Base-by-base conservation (phyloP, 208 protist genomes). In the Leishmania lainsoni region DNA sequence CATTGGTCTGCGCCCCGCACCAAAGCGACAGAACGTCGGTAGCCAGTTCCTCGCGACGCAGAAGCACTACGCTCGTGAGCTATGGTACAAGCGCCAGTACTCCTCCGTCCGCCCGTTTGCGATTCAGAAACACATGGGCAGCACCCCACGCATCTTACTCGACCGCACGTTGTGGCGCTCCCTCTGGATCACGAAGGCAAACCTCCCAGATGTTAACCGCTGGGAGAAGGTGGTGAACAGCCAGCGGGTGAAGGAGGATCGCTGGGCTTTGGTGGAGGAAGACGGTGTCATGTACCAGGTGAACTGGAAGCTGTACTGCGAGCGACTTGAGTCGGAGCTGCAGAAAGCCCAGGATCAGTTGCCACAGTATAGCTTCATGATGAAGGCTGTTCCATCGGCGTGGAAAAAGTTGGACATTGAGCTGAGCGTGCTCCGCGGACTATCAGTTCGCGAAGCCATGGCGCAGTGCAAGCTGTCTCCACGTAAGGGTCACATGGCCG, bases 391-490 rank as follows among this genome's bases (percentile, higher is more conserved):
- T 12, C 95, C 95, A 17, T 93, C 92, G n/a, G 81, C 85, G 20
- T 98, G 95, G 95, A 97, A 97, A 86, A 98, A 98, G 81, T 76
- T 98, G 68, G 95, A 98, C 77, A 95, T 98, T 80, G 91, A 96
- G 72, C 86, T 97, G 69, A 94, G 90, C 78, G 89, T 95, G 35
- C 75, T 97, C 35, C 95, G 95, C 48, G 93, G 93, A n/a, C 85
- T 98, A 8, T 98, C 95, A 2, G 84, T 98, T 65, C 88, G 95
- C 9, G 95, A 98, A 83, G 95, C 93, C 3, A 95, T 96, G 90
- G 93, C 92, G 17, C 95, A 98, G 86, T 97, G 93, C 82, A 98
- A 98, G 86, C 84, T 98, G 10, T 95, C 91, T 2, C 86, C 91
- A n/a, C 86, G 92, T 45, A 98, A 98, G 78, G 93, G 92, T 1